phyloP scores from a whole-genome alignment of 2,329 filamentous ascomycete genomes.

The Xylaria sp. region DNA sequence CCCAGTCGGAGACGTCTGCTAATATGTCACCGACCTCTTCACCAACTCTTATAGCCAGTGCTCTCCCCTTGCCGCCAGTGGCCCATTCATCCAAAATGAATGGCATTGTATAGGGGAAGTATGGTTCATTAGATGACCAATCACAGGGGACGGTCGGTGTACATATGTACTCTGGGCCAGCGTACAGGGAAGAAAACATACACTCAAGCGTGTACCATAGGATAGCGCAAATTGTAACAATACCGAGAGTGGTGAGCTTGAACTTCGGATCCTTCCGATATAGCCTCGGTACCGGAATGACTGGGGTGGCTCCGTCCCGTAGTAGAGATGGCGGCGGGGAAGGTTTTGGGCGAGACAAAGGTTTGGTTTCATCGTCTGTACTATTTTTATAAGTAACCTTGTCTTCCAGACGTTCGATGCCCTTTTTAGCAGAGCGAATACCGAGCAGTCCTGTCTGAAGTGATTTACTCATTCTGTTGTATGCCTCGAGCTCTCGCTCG shows the following conservation, averaged over 20 bases:
- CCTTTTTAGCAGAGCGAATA: constrained; percentile 64
- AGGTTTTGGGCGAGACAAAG: constrained; percentile 15
- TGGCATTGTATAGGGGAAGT: constrained; percentile 69
- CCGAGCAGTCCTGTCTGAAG: constrained; percentile 63
- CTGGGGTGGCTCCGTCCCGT: constrained; percentile 41
- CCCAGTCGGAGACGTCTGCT: constrained; percentile 61
- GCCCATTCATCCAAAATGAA: constrained; percentile 72
- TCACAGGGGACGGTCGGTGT: constrained; percentile 58
- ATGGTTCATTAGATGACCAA: constrained; percentile 68
- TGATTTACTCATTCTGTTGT: constrained; percentile 63
- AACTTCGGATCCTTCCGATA: constrained; percentile 58
- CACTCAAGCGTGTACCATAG: constrained; percentile 68
- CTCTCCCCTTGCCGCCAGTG: constrained; percentile 63
- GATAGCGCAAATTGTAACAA: constrained; percentile 56
- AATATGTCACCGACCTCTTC: constrained; percentile 60
- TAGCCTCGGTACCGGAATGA: constrained; percentile 61
- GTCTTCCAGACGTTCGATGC: constrained; percentile 68
- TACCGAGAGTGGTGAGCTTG: constrained; percentile 61
- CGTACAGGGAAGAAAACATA: constrained; percentile 64
- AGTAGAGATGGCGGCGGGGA: constrained; percentile 6
- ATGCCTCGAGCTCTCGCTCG: constrained; percentile 57
- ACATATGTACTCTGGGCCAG: constrained; percentile 62
- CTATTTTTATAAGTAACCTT: constrained; percentile 58
- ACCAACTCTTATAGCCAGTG: constrained; percentile 50
- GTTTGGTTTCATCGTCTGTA: constrained; percentile 37